Evolutionary conservation across 2,329 filamentous ascomycete genomes (phyloP).

Genomic region (Neonectria magnoliae): DNA sequence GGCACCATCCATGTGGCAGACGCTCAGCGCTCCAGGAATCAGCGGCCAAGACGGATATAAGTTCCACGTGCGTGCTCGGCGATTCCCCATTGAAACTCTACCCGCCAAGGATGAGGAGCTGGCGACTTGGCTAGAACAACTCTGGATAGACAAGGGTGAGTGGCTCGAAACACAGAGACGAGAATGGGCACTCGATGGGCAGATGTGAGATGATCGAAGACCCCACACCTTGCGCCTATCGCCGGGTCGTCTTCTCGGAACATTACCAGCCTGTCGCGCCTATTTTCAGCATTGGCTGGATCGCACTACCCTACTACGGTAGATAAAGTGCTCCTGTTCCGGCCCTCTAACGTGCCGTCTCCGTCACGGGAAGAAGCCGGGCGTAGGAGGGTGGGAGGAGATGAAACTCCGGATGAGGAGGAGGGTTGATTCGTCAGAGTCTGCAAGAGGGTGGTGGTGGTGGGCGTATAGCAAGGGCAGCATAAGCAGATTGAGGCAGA

Average conservation of each 20-base stretch:
- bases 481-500: conserved; percentile 16
- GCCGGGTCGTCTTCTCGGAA: background rate
- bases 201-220: conserved; percentile 18
- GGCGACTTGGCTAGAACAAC: conserved; percentile 62
- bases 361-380: background rate
- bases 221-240: conserved; percentile 10
- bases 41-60: conserved; percentile 53
- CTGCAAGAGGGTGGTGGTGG: conserved; percentile 17
- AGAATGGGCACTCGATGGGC: conserved; percentile 27
- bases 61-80: conserved; percentile 61
- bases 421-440: conserved; percentile 19
- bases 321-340: background rate
- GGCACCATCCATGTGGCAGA: conserved; percentile 64
- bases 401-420: conserved; percentile 14
- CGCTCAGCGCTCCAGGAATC: conserved; percentile 53
- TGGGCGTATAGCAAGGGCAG: conserved; percentile 23
- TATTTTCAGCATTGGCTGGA: conserved; percentile 19
- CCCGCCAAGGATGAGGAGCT: conserved; percentile 59
- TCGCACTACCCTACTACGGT: background rate
- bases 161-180: conserved; percentile 54
- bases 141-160: conserved; percentile 64
- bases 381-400: conserved; percentile 1
- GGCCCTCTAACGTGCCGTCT: background rate
- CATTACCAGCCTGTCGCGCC: conserved; percentile 4
- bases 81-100: conserved; percentile 59